phyloP scores from a whole-genome alignment of 768 basidiomycete species.

The Russula vinacea region DNA sequence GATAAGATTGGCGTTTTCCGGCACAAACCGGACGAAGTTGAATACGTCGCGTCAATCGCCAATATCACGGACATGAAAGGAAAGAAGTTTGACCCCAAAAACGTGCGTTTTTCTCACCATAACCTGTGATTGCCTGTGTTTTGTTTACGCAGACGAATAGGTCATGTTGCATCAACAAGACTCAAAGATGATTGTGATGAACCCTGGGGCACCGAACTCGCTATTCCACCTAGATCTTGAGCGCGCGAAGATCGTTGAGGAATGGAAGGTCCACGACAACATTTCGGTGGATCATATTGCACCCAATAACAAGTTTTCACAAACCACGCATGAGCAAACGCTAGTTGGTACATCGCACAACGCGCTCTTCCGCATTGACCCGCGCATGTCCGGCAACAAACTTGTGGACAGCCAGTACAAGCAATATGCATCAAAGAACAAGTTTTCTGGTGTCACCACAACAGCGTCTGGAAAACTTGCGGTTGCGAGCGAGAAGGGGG shows the following conservation, averaged over 20 bases:
- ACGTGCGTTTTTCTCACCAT: slow-evolving; percentile 49
- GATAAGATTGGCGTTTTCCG: slow-evolving; percentile 90
- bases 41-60: slow-evolving; percentile 84
- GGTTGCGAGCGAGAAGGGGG: slow-evolving; percentile 94
- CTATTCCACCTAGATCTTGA: slow-evolving; percentile 91
- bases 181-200: slow-evolving; percentile 89
- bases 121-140: background rate
- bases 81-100: slow-evolving; percentile 78
- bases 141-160: slow-evolving; percentile 40
- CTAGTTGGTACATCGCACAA: slow-evolving; percentile 92
- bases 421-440: slow-evolving; percentile 93
- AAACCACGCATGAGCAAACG: slow-evolving; percentile 88
- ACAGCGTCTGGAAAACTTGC: slow-evolving; percentile 85
- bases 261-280: slow-evolving; percentile 96
- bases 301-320: slow-evolving; percentile 92
- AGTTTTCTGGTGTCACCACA: slow-evolving; percentile 89
- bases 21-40: slow-evolving; percentile 67
- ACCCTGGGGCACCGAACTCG: slow-evolving; percentile 74
- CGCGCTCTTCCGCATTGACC: slow-evolving; percentile 96
- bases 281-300: slow-evolving; percentile 85
- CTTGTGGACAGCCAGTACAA: slow-evolving; percentile 94
- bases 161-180: slow-evolving; percentile 98
- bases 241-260: slow-evolving; percentile 93
- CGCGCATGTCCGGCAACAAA: slow-evolving; percentile 87
- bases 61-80: slow-evolving; percentile 78